These are phyloP conservation scores for Prunus mira DNA, from an alignment of 306 rosid species.

Conservation along the genomic window DNA sequence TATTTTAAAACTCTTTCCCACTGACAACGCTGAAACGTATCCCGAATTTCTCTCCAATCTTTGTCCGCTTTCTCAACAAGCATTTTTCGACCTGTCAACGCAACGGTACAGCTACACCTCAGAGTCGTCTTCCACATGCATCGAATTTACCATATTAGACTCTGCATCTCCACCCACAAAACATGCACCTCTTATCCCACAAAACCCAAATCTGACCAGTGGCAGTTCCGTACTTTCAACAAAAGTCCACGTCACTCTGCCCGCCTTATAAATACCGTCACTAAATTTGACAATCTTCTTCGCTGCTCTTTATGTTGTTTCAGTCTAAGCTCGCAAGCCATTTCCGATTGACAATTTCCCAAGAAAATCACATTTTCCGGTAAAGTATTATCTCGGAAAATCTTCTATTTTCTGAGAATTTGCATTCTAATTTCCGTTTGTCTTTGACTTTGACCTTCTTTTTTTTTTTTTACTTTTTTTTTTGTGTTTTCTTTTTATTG, in stretches of 20 bases:
- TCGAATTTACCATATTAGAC: too few relatives aligned
- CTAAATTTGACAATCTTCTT: not conserved
- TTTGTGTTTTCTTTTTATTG: not conserved
- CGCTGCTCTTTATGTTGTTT: slow-evolving; percentile 24
- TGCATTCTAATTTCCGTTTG: not conserved
- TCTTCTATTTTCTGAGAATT: not conserved
- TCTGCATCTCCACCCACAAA: too few relatives aligned
- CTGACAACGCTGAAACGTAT: too few relatives aligned
- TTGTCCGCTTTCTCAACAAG: too few relatives aligned
- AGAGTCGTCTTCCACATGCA: too few relatives aligned
- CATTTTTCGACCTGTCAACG: too few relatives aligned
- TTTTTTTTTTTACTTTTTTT: not conserved
- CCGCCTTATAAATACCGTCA: not conserved
- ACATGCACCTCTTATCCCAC: too few relatives aligned
- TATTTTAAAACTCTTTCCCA: too few relatives aligned
- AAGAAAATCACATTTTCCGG: slow-evolving; percentile 33
- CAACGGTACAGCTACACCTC: too few relatives aligned
- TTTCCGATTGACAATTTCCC: slow-evolving; percentile 1
- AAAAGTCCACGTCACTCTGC: not conserved
- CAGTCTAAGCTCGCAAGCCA: slow-evolving; percentile 9
- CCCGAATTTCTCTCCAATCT: too few relatives aligned
- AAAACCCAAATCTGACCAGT: too few relatives aligned
- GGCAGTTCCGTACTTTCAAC: too few relatives aligned
- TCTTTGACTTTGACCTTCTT: not conserved
- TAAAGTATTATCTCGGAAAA: not conserved